Conservation (phyloP, 2,329 filamentous ascomycete genomes). For the Diaporthe sp. region DNA sequence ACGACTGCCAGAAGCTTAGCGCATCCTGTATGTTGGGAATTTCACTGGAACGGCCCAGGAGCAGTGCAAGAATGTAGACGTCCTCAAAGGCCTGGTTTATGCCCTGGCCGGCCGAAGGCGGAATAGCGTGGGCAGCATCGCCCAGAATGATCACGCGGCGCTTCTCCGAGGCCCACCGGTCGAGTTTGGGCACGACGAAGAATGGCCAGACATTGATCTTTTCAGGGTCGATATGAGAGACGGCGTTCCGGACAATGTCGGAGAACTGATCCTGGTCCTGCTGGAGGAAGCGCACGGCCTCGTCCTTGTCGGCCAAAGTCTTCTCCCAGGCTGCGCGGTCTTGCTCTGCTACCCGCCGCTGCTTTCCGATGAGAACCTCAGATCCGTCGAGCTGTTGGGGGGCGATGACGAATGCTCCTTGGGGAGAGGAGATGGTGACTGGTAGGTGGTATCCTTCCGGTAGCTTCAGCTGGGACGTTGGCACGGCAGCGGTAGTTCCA, state of each 20-base stretch:
- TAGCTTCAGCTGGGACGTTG: slow-evolving; percentile 54
- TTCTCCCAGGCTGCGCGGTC: slow-evolving; percentile 59
- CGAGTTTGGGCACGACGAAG: slow-evolving; percentile 61
- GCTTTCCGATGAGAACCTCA: slow-evolving; percentile 63
- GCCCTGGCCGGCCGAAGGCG: slow-evolving; percentile 62
- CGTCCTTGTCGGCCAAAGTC: slow-evolving; percentile 56
- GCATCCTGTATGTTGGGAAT: slow-evolving; percentile 20
- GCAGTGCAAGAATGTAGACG: slow-evolving; percentile 54
- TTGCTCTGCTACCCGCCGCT: slow-evolving; percentile 54
- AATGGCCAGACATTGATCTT: slow-evolving; percentile 65
- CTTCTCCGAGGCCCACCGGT: slow-evolving; percentile 57
- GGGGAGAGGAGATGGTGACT: slow-evolving; percentile 57
- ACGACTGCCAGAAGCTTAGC: slow-evolving; percentile 58
- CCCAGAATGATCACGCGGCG: slow-evolving; percentile 60
- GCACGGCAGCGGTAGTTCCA: slow-evolving; percentile 51
- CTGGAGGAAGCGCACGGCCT: slow-evolving; percentile 52
- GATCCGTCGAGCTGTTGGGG: slow-evolving; percentile 63
- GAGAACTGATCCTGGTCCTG: slow-evolving; percentile 54
- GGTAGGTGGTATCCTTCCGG: slow-evolving; percentile 55
- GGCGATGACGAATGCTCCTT: slow-evolving; percentile 65
- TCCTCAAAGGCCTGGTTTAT: slow-evolving; percentile 66
- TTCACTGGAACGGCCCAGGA: slow-evolving; percentile 50
- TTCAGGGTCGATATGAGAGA: slow-evolving; percentile 48
- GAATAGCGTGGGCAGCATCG: slow-evolving; percentile 64
- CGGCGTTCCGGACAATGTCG: slow-evolving; percentile 52